Evolutionary conservation across 345 rosid species (phyloP), one percentile per base, ranked within the genome.

Genomic region (Moricandia arvensis): DNA sequence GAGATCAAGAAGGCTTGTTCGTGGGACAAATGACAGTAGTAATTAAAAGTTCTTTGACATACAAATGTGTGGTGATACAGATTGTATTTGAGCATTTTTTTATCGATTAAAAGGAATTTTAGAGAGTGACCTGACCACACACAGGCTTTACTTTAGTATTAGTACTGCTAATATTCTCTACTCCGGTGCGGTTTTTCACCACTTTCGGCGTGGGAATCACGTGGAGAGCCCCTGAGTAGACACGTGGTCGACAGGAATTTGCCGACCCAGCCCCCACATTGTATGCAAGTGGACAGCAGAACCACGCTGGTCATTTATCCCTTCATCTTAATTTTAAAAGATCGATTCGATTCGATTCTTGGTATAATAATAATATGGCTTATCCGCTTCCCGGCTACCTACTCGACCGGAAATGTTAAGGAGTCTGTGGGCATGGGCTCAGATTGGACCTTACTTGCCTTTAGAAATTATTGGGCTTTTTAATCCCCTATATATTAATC

Each of bases 141-240:
- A 21, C 24, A 21, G 24, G 24, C 24, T 21, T 21, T 69, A 47
- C 17, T 60, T 15, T 47, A 59, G 37, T 15, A 34, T 49, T 21
- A 47, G 29, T 11, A 63, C 33, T 31, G 59, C 49, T 49, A 51
- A 69, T 71, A 76, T 69, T 60, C 68, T 49, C 9, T 21, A 8
- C 16, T 67, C 30, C 27, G 38, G 47, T 30, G 16, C 26, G 37
- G 2, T n/a, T 29, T 30, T 55, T 6, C 27, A n/a, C 69, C 71
- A 69, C 75, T 76, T 76, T 76, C 80, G 80, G 75, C 80, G 70
- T 69, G 74, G 33, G 69, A 75, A 58, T 66, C 63, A 60, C 74
- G 75, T 69, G 59, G 75, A 21, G 1, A 76, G 66, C 10, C 71
- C 80, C 80, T 15, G 12, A 15, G 16, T 0, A 5, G 60, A 76